Evolutionary conservation across 805 yeast species (phyloP).

Genomic region (Wickerhamomyces silvicola): DNA sequence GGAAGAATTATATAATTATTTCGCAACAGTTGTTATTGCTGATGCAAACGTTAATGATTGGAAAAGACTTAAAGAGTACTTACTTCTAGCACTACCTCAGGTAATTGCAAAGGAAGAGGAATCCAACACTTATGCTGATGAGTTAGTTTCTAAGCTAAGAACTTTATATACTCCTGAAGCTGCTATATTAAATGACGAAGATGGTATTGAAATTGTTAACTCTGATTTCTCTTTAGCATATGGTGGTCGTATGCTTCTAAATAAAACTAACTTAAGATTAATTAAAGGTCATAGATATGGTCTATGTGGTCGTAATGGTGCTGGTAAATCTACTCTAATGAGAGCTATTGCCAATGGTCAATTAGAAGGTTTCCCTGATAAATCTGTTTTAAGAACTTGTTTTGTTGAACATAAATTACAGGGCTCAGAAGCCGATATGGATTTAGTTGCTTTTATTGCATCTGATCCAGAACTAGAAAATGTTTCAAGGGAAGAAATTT

Average conservation of each 20-base stretch:
- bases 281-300: conserved; percentile 96
- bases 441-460: conserved; percentile 81
- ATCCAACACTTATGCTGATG: conserved; percentile 34
- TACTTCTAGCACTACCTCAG: conserved; percentile 33
- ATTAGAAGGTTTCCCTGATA: conserved; percentile 94
- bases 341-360: conserved; percentile 95
- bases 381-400: conserved; percentile 81
- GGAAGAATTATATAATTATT: conserved; percentile 37
- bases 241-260: conserved; percentile 94
- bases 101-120: conserved; percentile 32
- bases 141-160: conserved; percentile 42
- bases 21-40: conserved; percentile 46
- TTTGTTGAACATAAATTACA: conserved; percentile 96
- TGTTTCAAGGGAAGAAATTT: conserved; percentile 63
- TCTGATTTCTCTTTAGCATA: conserved; percentile 94
- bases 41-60: conserved; percentile 74
- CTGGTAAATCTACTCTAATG: conserved; percentile 97
- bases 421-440: conserved; percentile 89
- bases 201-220: conserved; percentile 87
- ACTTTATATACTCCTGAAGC: conserved; percentile 47
- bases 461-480: conserved; percentile 73
- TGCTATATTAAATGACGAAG: conserved; percentile 56
- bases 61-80: conserved; percentile 52
- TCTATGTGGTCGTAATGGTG: conserved; percentile 97
- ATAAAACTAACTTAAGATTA: conserved; percentile 83